A percentile compares a stretch with the other conserved stretches of the same genome.
Conservation (phyloP, 257 asterid genomes). For the Primulina huaijiensis region DNA sequence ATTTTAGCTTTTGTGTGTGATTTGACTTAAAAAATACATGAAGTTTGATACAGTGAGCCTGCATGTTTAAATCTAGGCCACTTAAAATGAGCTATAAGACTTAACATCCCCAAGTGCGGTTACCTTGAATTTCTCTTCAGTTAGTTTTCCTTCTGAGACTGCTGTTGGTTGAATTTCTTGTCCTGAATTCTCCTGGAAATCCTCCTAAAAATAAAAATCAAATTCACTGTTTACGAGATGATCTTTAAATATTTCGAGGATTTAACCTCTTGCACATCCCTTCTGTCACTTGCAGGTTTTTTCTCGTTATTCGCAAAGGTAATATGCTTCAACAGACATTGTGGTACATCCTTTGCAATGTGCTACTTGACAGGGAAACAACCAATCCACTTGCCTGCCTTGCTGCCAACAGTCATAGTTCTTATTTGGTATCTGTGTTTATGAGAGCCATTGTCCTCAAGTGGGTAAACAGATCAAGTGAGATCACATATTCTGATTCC, state of each 20-base stretch:
- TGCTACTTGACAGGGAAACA: no score
- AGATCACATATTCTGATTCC: slow-evolving; percentile 48
- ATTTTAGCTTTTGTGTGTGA: no score
- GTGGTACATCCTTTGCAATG: no score
- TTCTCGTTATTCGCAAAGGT: no score
- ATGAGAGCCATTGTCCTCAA: slow-evolving; percentile 40
- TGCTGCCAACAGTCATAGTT: no score
- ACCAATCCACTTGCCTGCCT: no score
- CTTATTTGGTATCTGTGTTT: slow-evolving; percentile 41
- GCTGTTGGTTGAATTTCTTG: slow-evolving; percentile 30
- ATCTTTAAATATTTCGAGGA: slow-evolving; percentile 58
- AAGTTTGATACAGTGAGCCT: no score
- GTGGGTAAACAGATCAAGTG: slow-evolving; percentile 27
- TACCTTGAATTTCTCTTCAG: neutral
- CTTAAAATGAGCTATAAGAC: no score
- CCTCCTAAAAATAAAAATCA: slow-evolving; percentile 68
- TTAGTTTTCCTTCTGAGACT: slow-evolving; percentile 36
- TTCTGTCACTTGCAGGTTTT: slow-evolving; percentile 38
- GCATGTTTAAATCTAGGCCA: no score
- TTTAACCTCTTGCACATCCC: slow-evolving; percentile 75
- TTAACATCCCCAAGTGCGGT: no score
- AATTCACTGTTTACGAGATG: slow-evolving; percentile 49
- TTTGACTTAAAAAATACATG: no score
- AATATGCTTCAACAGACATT: no score
- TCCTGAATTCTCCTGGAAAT: slow-evolving; percentile 27